phyloP scores from a whole-genome alignment of 2,329 filamentous ascomycete species.

The Plenodomus lindquistii region DNA sequence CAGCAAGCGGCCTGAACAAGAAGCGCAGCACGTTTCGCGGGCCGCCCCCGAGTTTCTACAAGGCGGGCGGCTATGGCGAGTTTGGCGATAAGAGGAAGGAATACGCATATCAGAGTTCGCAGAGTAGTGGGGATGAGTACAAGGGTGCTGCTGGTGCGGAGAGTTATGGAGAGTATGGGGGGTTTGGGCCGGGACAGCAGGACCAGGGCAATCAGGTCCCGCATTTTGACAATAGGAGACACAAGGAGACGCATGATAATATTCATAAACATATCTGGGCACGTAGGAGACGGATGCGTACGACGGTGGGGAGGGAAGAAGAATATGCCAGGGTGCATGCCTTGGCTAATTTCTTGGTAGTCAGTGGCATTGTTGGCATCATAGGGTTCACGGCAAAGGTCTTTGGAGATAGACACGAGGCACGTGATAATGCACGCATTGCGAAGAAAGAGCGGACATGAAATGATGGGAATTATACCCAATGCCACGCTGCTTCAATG shows the following conservation, averaged over 20 bases:
- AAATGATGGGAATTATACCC: background rate
- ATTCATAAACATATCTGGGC: conserved; percentile 59
- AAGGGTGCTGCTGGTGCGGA: conserved; percentile 27
- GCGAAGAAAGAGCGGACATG: conserved; percentile 6
- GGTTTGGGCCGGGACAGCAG: conserved; percentile 64
- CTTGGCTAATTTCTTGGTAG: conserved; percentile 36
- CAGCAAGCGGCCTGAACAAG: conserved; percentile 78
- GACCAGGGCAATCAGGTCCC: conserved; percentile 58
- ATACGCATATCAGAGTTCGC: conserved; percentile 41
- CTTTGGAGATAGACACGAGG: conserved; percentile 17
- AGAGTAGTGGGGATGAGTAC: conserved; percentile 7
- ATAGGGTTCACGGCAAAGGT: conserved; percentile 28
- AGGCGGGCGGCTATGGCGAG: conserved; percentile 75
- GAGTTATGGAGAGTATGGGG: conserved; percentile 45
- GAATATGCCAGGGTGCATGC: conserved; percentile 31
- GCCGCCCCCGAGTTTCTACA: conserved; percentile 87
- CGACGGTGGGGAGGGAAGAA: conserved; percentile 18
- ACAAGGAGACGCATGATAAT: conserved; percentile 72
- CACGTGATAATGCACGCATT: background rate
- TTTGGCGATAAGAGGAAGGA: conserved; percentile 63
- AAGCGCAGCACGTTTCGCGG: conserved; percentile 77
- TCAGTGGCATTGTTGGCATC: conserved; percentile 29
- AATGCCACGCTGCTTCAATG: background rate
- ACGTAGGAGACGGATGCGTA: conserved; percentile 38
- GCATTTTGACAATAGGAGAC: conserved; percentile 77